A percentile compares a stretch with the other conserved stretches of the same genome.
phyloP scores from a whole-genome alignment of 495 filamentous ascomycete species.

The Penicillium daleae region DNA sequence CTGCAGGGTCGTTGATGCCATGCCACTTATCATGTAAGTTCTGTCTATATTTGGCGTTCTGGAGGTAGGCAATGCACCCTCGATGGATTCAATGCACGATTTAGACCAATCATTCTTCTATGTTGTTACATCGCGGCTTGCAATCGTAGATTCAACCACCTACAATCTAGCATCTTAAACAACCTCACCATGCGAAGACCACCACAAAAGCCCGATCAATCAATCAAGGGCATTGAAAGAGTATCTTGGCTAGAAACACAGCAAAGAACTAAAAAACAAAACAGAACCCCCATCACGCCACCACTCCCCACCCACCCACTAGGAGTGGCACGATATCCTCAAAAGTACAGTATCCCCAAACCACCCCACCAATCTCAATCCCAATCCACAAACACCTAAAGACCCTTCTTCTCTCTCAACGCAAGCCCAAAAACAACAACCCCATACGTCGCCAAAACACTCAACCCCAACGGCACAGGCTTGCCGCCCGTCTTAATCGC shows the following conservation, averaged over 20 bases:
- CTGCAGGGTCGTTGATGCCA: conserved; percentile 14
- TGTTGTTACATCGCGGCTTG: neutral
- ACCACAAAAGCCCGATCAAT: neutral
- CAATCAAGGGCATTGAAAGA: conserved; percentile 2
- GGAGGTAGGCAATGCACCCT: conserved; percentile 22
- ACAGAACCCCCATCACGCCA: neutral
- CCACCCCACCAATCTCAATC: neutral
- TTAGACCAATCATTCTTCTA: neutral
- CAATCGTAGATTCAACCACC: neutral
- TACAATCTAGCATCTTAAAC: neutral
- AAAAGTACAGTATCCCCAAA: neutral
- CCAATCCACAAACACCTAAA: no score
- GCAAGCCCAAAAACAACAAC: conserved; percentile 69
- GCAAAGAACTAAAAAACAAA: neutral
- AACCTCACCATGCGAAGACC: neutral
- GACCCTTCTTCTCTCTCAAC: conserved; percentile 30
- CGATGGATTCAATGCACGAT: conserved; percentile 8
- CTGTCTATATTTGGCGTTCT: conserved; percentile 21
- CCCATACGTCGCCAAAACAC: conserved; percentile 65
- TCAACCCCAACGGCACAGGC: conserved; percentile 75
- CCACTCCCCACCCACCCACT: no score
- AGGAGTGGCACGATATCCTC: no score
- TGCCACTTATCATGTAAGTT: conserved; percentile 27
- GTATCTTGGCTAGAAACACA: conserved; percentile 18
- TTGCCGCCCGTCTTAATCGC: conserved; percentile 75